Base-by-base conservation (phyloP, 1,284 basidiomycete species). In the Inonotus hispidus region DNA sequence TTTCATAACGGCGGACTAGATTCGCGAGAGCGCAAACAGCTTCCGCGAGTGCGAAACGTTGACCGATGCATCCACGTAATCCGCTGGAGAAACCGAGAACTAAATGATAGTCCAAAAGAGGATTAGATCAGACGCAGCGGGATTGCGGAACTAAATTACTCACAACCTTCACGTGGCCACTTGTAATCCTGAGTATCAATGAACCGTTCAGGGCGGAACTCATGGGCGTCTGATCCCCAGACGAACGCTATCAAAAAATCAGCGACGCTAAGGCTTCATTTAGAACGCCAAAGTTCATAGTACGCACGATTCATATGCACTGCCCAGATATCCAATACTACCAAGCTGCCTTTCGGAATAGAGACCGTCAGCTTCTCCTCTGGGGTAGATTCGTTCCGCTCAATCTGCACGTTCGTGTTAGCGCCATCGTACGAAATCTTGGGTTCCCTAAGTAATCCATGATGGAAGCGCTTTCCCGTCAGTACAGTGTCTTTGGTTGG, bases 191-290 rank as follows among this genome's bases (percentile, higher is more conserved):
- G 68, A 0, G 69, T 73, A 54, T 79, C 77, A 29, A 82, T 70
- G 71, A 80, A 82, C 0, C 79, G 74, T 57, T 81, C 79, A 1
- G 77, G 78, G 37, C 69, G 73, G 68, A 77, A 80, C 29, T 72
- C 69, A 25, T 71, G 68, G 0, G 70, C 71, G 52, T 83, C 81
- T 3, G 63, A 54, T n/a, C 81, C 79, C 76, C 78, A 83, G 27
- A 72, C 66, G 21, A 76, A 52, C 10, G 73, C 73, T 73, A 52
- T 6, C 25, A 45, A 2, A 39, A n/a, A 11, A 39, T 39, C 38
- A 13, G 38, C 38, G 38, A 6, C 38, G n/a, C n/a, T n/a, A n/a
- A n/a, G n/a, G n/a, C n/a, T n/a, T n/a, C n/a, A n/a, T n/a, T n/a
- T n/a, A n/a, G n/a, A n/a, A n/a, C n/a, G n/a, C n/a, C n/a, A n/a